Base-by-base conservation (phyloP, 1,284 basidiomycete genomes). In the Cutaneotrichosporon sp. region DNA sequence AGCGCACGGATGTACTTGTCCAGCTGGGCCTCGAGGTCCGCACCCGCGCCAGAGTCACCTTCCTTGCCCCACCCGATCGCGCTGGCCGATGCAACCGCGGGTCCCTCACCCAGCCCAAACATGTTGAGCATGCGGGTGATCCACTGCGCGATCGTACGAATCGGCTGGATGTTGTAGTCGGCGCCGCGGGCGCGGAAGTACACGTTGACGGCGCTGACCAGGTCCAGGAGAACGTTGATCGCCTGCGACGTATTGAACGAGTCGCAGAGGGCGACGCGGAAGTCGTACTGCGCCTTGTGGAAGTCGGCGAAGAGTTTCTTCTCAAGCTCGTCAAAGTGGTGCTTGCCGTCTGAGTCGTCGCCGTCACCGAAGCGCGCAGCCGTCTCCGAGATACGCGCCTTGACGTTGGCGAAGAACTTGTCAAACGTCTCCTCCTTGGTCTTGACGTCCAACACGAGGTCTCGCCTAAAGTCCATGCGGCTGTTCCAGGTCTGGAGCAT, bases 211-310 rank as follows among this genome's bases (percentile, higher is more conserved):
- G 87, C 85, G n/a, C 90, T 90, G 31, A 99, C 88, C 34, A 98
- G 83, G 66, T 95, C 90, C 14, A 91, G 85, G 14, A 99, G 81
- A 61, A 88, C 82, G 69, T 86, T 85, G 52, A 99, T 81, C 0
- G 93, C 96, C 16, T 83, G 84, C 1, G 94, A 92, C 0, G 96
- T 99, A 80, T 99, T 96, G 84, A 99, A 97, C 1, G 94, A 97
- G 80, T 99, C 96, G 81, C 91, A 97, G 62, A 99, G 87, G 0
- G 95, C 91, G n/a, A 82, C 84, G 60, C 92, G 88, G 85, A 99
- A 97, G 2, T 86, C 84, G 50, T 85, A 73, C 80, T 96, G 95
- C 42, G 89, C 87, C 58, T 87, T 83, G 70, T 90, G 85, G 50
- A 97, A 84, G 69, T 83, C 85, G 53, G 81, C 81, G 56, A 86